Percentiles rank a stretch among this genome's conserved stretches.
phyloP scores from a whole-genome alignment of 352 stramenopile species.

The Pythium insidiosum region DNA sequence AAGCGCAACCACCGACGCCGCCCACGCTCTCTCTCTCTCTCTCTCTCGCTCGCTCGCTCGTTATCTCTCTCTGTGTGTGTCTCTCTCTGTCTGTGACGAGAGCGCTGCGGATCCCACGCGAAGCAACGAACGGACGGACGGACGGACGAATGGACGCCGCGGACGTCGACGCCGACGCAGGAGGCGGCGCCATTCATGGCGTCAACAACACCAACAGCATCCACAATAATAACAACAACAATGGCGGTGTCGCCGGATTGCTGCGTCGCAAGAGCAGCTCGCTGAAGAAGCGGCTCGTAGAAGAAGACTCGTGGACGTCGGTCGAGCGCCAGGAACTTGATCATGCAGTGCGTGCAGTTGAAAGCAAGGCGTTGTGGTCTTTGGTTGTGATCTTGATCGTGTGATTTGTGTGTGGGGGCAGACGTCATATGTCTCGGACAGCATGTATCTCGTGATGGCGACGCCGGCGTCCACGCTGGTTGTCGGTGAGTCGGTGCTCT shows the following conservation, averaged over 20 bases:
- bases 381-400: conserved; percentile 1
- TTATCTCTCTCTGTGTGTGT: too few species aligned
- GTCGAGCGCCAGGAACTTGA: conserved; percentile 76
- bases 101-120: too few species aligned
- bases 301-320: conserved; percentile 84
- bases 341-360: conserved; percentile 39
- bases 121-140: too few species aligned
- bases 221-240: not conserved
- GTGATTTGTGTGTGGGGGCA: conserved; percentile 12
- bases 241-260: not conserved
- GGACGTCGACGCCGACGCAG: not conserved
- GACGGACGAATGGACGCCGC: not conserved
- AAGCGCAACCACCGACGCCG: too few species aligned
- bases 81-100: too few species aligned
- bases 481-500: conserved; percentile 54
- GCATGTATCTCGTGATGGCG: conserved; percentile 77
- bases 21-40: too few species aligned
- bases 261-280: conserved; percentile 14
- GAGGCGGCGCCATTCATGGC: too few species aligned
- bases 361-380: not conserved
- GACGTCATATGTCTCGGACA: conserved; percentile 71
- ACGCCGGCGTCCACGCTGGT: conserved; percentile 44
- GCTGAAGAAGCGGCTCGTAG: conserved; percentile 25
- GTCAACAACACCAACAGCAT: not conserved
- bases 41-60: too few species aligned